Evolutionary conservation across 2,329 filamentous ascomycete genomes (phyloP).

Genomic region (Colletotrichum echinochloae): DNA sequence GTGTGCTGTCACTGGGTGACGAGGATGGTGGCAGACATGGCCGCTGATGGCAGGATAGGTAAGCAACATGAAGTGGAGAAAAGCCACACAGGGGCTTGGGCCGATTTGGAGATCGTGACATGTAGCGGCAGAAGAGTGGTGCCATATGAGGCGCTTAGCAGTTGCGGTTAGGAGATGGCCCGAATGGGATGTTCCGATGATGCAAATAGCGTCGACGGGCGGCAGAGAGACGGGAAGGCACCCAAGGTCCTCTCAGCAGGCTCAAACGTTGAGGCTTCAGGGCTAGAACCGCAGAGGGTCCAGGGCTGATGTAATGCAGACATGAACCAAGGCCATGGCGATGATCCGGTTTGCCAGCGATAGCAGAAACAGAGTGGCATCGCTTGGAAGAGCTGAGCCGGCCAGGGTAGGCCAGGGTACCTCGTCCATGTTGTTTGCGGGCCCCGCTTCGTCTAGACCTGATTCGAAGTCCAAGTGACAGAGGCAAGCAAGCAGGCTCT

Average conservation of each 20-base stretch:
- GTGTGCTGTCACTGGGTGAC: constrained; percentile 27
- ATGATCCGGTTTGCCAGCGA: constrained; percentile 14
- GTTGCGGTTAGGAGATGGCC: background rate
- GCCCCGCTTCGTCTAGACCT: background rate
- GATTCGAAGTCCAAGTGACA: background rate
- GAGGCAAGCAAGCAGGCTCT: background rate
- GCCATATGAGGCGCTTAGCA: constrained; percentile 35
- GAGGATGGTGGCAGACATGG: background rate
- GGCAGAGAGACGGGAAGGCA: constrained; percentile 1
- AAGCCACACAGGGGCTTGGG: constrained; percentile 27
- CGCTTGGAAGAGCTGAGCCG: background rate
- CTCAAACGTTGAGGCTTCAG: constrained; percentile 9
- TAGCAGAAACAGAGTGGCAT: background rate
- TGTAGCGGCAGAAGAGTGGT: constrained; percentile 29
- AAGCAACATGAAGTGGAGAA: constrained; percentile 22
- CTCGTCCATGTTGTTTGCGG: background rate
- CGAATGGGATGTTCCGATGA: background rate
- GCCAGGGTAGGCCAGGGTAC: background rate
- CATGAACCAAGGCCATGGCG: constrained; percentile 14
- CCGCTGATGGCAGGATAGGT: background rate
- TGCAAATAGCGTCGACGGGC: constrained; percentile 1
- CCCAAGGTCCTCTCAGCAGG: background rate
- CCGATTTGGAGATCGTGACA: constrained; percentile 19
- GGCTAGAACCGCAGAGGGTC: constrained; percentile 1
- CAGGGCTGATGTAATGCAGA: constrained; percentile 17